Evolutionary conservation across 345 rosid genomes (phyloP).

Genomic region (Eucalyptus curtisii): DNA sequence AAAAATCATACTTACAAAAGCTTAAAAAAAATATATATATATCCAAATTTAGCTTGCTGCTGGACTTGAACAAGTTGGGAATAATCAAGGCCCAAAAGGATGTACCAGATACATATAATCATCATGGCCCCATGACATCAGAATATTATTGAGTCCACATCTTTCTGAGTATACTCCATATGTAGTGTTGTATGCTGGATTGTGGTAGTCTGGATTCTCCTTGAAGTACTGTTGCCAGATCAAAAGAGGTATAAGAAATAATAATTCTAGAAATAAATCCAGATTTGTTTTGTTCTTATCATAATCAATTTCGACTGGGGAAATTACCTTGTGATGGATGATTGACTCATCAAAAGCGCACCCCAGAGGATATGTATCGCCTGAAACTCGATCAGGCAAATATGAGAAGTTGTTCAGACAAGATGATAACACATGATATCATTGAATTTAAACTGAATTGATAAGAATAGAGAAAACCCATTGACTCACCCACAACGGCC

Average conservation of each 20-base stretch:
- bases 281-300: background rate
- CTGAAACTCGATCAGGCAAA: constrained; percentile 18
- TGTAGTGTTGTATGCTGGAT: constrained; percentile 38
- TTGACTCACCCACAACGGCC: constrained; percentile 72
- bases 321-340: constrained; percentile 37
- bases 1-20: background rate
- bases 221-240: constrained; percentile 27
- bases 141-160: constrained; percentile 44
- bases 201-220: constrained; percentile 39
- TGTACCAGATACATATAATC: constrained; percentile 67
- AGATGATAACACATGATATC: background rate
- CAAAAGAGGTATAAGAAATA: background rate
- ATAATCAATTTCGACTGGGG: background rate
- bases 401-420: background rate
- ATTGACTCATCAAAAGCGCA: constrained; percentile 70
- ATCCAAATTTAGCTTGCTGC: background rate
- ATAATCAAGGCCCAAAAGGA: background rate
- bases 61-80: background rate
- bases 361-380: constrained; percentile 75
- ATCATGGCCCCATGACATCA: constrained; percentile 70
- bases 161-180: constrained; percentile 42
- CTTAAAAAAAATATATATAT: background rate
- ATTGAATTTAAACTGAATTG: background rate
- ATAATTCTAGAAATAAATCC: background rate
- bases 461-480: background rate